Conservation (phyloP, 1,284 basidiomycete genomes). For the Mycosarcoma mackinlayi region DNA sequence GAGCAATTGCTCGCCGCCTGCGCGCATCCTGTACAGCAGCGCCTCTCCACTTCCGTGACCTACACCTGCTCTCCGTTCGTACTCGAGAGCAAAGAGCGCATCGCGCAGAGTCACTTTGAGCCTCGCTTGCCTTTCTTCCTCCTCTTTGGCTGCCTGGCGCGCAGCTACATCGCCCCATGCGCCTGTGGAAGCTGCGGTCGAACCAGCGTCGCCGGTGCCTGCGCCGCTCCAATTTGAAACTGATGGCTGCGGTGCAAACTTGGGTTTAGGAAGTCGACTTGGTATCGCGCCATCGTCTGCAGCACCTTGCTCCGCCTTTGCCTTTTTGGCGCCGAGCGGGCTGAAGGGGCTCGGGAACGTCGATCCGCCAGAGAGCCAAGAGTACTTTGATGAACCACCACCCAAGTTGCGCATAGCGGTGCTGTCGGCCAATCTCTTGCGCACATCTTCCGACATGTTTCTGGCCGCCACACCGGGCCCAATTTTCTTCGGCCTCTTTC, state of each 20-base stretch:
- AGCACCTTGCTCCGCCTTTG: conserved; percentile 22
- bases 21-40: conserved; percentile 36
- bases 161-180: conserved; percentile 65
- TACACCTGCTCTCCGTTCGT: conserved; percentile 35
- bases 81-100: conserved; percentile 63
- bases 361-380: conserved; percentile 49
- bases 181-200: conserved; percentile 26
- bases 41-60: conserved; percentile 45
- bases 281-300: conserved; percentile 25
- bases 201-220: conserved; percentile 6
- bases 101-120: conserved; percentile 62
- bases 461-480: conserved; percentile 52
- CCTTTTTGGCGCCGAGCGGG: conserved; percentile 35
- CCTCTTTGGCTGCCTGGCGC: conserved; percentile 59
- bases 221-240: conserved; percentile 30
- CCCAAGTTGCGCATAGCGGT: conserved; percentile 65
- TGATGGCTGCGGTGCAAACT: conserved; percentile 58
- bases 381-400: conserved; percentile 54
- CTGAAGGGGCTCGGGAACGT: conserved; percentile 30
- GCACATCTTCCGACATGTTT: conserved; percentile 66
- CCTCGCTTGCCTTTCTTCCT: conserved; percentile 57
- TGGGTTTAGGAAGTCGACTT: conserved; percentile 57
- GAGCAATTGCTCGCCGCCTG: conserved; percentile 20
- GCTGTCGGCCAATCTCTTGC: conserved; percentile 63
- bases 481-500: conserved; percentile 56